Conservation (phyloP, 805 yeast species). For the Starmerella vitae region DNA sequence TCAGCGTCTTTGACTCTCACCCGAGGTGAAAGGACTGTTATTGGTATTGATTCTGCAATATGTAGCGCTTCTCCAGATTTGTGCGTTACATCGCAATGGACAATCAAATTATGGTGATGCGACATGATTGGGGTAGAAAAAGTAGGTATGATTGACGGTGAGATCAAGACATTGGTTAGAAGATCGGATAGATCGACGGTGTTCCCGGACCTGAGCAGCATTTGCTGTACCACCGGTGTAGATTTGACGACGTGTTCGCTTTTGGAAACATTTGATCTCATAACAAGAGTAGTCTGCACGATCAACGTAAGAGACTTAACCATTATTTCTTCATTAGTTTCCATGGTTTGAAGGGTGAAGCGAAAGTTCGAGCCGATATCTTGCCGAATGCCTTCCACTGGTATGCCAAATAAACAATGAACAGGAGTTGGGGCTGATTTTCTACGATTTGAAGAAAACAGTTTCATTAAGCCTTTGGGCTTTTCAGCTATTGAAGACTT, state of each 20-base stretch:
- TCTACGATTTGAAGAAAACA: not conserved
- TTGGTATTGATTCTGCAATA: slow-evolving; percentile 2
- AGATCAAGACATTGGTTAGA: not conserved
- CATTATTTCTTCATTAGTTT: slow-evolving; percentile 3
- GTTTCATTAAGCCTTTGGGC: not conserved
- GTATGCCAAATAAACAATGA: slow-evolving; percentile 1
- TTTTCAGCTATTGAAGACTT: slow-evolving; percentile 1
- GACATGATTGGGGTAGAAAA: slow-evolving; percentile 6
- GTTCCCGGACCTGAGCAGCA: slow-evolving; percentile 4
- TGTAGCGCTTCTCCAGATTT: slow-evolving; percentile 2
- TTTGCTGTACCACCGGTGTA: slow-evolving; percentile 4
- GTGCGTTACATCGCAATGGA: not conserved
- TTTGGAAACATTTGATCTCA: not conserved
- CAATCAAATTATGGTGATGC: not conserved
- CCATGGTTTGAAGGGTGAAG: slow-evolving; percentile 1
- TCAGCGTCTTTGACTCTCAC: not conserved
- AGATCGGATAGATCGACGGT: slow-evolving; percentile 5
- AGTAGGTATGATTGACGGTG: slow-evolving; percentile 2
- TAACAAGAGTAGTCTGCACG: slow-evolving; percentile 5
- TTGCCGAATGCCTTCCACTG: slow-evolving; percentile 6
- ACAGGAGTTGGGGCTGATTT: slow-evolving; percentile 6
- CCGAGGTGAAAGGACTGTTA: slow-evolving; percentile 3
- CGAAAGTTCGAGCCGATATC: slow-evolving; percentile 1
- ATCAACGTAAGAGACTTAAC: slow-evolving; percentile 1
- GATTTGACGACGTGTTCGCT: slow-evolving; percentile 1